Conservation (phyloP, 75 land plant genomes). For the Azolla pinnata region DNA sequence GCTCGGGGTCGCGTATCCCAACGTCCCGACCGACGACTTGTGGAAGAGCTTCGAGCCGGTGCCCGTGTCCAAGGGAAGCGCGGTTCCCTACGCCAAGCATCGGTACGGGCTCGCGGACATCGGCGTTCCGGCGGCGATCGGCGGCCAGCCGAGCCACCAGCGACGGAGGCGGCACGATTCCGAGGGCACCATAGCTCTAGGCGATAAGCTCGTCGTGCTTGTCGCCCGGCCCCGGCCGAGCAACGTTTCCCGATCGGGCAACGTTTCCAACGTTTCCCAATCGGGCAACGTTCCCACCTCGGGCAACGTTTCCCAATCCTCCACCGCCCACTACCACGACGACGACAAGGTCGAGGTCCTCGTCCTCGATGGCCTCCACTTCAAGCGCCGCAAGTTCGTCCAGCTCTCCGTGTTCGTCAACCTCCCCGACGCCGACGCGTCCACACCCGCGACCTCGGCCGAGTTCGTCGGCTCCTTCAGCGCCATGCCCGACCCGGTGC, state of each 20-base stretch:
- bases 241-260: not conserved
- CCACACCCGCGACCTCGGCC: not conserved
- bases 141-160: too few relatives aligned
- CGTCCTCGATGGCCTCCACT: conserved; percentile 6
- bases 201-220: conserved; percentile 3
- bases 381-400: not conserved
- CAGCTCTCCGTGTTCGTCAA: conserved; percentile 2
- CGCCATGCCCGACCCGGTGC: not conserved
- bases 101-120: not conserved
- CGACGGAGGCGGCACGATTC: too few relatives aligned
- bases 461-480: conserved; percentile 12
- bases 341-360: conserved; percentile 10
- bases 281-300: too few relatives aligned
- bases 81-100: not conserved
- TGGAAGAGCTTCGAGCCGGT: not conserved
- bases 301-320: too few relatives aligned
- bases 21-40: not conserved
- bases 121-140: not conserved
- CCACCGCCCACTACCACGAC: too few relatives aligned
- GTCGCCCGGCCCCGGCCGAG: not conserved
- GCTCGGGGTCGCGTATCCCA: conserved; percentile 10
- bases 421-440: conserved; percentile 4
- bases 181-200: conserved; percentile 3
- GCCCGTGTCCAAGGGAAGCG: not conserved
- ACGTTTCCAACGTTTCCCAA: not conserved